Conservation (phyloP, 2,329 filamentous ascomycete species). For the Aspergillus eucalypticola region DNA sequence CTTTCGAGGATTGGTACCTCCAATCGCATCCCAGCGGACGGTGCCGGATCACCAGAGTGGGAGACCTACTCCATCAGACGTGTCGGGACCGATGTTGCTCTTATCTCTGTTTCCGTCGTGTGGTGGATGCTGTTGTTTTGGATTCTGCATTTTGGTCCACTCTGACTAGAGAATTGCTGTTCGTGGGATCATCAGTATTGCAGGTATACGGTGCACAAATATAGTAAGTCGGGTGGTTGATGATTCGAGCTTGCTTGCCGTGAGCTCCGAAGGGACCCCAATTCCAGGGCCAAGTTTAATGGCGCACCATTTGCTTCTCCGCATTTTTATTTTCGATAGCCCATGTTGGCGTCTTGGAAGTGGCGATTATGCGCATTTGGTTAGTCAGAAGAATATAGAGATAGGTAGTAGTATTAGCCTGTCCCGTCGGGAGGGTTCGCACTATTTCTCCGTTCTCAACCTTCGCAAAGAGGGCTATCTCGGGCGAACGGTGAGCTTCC, state of each 20-base stretch:
- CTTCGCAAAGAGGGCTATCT: neutral
- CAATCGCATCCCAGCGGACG: neutral
- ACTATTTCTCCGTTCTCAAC: slow-evolving; percentile 5
- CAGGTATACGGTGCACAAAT: neutral
- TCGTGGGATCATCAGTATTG: neutral
- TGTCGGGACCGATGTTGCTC: neutral
- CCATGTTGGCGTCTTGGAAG: neutral
- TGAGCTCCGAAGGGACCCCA: neutral
- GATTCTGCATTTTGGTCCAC: neutral
- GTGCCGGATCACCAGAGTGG: neutral
- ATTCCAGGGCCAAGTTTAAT: neutral
- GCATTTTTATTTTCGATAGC: neutral
- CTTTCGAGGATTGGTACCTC: neutral
- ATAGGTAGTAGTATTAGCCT: neutral
- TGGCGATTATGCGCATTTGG: neutral
- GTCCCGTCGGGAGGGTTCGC: slow-evolving; percentile 9
- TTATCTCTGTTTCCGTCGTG: neutral
- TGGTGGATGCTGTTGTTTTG: neutral
- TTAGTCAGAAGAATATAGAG: neutral
- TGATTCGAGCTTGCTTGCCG: neutral
- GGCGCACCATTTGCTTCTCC: neutral
- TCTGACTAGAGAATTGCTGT: neutral
- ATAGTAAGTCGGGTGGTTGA: too few relatives aligned
- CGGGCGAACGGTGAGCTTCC: neutral
- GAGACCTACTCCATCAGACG: neutral